phyloP scores from a whole-genome alignment of 2,329 filamentous ascomycete genomes.

The Didymella keratinophila region DNA sequence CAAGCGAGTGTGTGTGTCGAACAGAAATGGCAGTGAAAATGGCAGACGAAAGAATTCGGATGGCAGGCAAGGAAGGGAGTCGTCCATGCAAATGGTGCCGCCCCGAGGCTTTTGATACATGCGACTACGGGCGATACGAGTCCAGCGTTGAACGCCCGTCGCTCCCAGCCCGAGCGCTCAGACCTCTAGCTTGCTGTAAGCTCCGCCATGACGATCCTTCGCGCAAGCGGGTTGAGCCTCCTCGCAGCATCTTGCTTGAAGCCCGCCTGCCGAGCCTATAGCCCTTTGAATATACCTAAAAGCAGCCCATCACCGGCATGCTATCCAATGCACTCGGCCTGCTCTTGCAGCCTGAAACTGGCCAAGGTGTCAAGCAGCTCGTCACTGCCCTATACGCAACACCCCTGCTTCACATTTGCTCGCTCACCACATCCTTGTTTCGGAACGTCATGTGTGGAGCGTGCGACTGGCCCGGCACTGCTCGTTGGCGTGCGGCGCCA shows the following conservation, averaged over 20 bases:
- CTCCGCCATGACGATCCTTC: conserved; percentile 19
- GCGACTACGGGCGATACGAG: conserved; percentile 18
- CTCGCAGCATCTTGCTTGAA: conserved; percentile 2
- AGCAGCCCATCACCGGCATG: neutral
- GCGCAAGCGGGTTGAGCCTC: conserved; percentile 16
- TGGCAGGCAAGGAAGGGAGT: conserved; percentile 13
- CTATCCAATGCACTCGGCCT: neutral
- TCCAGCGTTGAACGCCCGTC: conserved; percentile 18
- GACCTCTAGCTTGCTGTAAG: conserved; percentile 5
- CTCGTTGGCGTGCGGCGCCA: conserved; percentile 10
- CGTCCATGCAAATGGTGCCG: conserved; percentile 10
- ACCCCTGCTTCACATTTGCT: conserved; percentile 4
- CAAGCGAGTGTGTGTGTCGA: conserved; percentile 17
- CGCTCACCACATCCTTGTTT: conserved; percentile 16
- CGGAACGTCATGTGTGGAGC: conserved; percentile 29
- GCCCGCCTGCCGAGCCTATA: conserved; percentile 2
- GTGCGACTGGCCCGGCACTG: conserved; percentile 9
- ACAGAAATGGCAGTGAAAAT: neutral
- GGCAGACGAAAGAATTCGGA: conserved; percentile 7
- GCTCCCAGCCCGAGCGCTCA: conserved; percentile 19
- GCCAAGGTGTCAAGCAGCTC: conserved; percentile 11
- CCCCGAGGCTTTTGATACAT: conserved; percentile 18
- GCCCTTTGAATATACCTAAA: neutral
- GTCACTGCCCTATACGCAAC: conserved; percentile 1
- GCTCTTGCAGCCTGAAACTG: conserved; percentile 9